Conservation (phyloP, 1,139 yeast genomes). For the Debaryomyces psychrophilus region DNA sequence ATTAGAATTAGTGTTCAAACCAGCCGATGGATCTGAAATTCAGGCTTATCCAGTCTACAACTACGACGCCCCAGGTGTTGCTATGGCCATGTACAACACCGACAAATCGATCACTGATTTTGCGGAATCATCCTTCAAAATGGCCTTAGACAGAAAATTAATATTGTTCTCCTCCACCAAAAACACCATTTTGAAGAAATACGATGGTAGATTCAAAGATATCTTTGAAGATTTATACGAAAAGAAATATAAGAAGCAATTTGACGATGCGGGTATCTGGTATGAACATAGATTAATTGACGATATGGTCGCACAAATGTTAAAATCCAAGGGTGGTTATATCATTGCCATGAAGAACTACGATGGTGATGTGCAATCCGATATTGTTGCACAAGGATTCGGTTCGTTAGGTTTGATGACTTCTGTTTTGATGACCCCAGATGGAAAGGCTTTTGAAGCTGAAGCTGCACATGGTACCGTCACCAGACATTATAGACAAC, state of each 20-base stretch:
- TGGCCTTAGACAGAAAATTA: conserved; percentile 76
- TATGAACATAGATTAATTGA: conserved; percentile 95
- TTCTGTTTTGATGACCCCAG: conserved; percentile 89
- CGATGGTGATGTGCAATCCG: conserved; percentile 97
- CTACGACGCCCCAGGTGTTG: conserved; percentile 81
- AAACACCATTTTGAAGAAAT: conserved; percentile 89
- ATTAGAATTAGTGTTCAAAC: conserved; percentile 76
- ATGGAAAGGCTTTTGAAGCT: conserved; percentile 92
- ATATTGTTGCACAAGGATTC: conserved; percentile 96
- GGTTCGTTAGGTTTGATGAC: conserved; percentile 97
- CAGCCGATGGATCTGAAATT: conserved; percentile 64
- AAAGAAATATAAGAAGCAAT: conserved; percentile 62
- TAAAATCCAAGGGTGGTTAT: conserved; percentile 92
- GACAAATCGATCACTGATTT: conserved; percentile 87
- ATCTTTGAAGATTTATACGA: conserved; percentile 85
- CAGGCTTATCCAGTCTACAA: conserved; percentile 67
- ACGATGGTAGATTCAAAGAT: conserved; percentile 95
- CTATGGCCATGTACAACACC: conserved; percentile 92
- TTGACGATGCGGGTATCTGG: conserved; percentile 82
- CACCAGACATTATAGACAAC: conserved; percentile 93
- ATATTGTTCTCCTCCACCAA: conserved; percentile 88
- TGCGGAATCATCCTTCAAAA: conserved; percentile 88
- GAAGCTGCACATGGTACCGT: conserved; percentile 99
- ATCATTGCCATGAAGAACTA: conserved; percentile 95
- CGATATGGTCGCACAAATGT: conserved; percentile 99